These are phyloP conservation scores for Lactarius deliciosus DNA, from an alignment of 768 basidiomycete species.

Conservation along the genomic window DNA sequence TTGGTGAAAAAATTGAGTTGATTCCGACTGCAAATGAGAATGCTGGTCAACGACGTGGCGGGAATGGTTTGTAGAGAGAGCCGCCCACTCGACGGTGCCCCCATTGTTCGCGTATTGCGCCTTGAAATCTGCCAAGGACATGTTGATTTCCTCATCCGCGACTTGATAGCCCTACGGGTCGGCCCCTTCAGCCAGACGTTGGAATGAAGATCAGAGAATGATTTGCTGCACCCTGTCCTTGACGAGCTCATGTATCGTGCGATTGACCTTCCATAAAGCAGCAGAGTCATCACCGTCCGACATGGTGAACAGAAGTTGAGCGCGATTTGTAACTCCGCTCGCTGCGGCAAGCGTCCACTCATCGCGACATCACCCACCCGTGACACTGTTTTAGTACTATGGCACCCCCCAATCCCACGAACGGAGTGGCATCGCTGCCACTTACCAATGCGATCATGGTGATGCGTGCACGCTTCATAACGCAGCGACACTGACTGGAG, in stretches of 20 bases:
- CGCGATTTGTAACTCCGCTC: constrained; percentile 58
- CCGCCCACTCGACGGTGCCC: constrained; percentile 81
- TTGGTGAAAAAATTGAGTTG: constrained; percentile 91
- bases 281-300: constrained; percentile 77
- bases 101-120: constrained; percentile 65
- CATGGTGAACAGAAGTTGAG: constrained; percentile 45
- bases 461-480: background rate
- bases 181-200: constrained; percentile 33
- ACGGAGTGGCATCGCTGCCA: constrained; percentile 22
- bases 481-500: background rate
- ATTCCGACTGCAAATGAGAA: constrained; percentile 58
- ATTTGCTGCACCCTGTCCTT: constrained; percentile 76
- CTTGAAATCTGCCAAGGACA: constrained; percentile 81
- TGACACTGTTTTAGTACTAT: constrained; percentile 6
- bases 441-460: constrained; percentile 39
- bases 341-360: background rate
- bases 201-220: constrained; percentile 21
- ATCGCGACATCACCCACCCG: background rate
- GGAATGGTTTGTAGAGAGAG: background rate
- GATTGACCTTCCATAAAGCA: constrained; percentile 92
- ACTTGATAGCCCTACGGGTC: constrained; percentile 82
- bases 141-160: constrained; percentile 89
- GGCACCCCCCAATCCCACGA: constrained; percentile 22
- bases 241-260: constrained; percentile 95
- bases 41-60: background rate